Conservation (phyloP, 192 early-diverging fungal genomes). For the Backusella parvicylindrica region DNA sequence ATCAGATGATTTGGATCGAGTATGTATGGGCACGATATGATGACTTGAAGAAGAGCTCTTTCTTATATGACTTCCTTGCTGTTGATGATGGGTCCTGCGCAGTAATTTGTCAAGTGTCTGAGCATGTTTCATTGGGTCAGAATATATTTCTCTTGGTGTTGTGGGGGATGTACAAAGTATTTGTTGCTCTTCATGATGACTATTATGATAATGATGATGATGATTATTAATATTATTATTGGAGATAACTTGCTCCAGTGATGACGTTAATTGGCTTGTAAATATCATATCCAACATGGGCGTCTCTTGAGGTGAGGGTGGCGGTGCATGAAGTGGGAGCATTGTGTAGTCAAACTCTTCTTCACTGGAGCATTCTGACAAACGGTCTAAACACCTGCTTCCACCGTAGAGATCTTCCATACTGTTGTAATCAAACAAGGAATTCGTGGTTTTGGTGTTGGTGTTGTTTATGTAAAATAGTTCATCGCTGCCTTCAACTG, state of each 20-base stretch:
- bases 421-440: not conserved
- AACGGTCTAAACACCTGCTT: not conserved
- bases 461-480: constrained; percentile 1
- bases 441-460: not conserved
- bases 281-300: constrained; percentile 28
- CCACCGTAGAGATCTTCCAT: not conserved
- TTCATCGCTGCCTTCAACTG: not conserved
- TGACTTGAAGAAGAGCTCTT: constrained; percentile 11
- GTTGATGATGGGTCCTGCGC: constrained; percentile 9
- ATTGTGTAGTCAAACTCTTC: constrained; percentile 11
- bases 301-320: constrained; percentile 31
- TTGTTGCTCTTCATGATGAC: not conserved
- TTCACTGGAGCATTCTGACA: constrained; percentile 20
- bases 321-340: constrained; percentile 21
- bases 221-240: too few species aligned
- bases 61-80: not conserved
- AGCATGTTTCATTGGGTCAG: constrained; percentile 17
- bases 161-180: not conserved
- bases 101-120: constrained; percentile 24
- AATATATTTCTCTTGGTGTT: not conserved
- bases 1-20: not conserved
- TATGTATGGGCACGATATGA: not conserved
- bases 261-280: constrained; percentile 1
- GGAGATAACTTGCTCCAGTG: constrained; percentile 5
- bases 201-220: not conserved